Evolutionary conservation across 129 eudicot genomes (phyloP).

Genomic region (Centaurea solstitialis): DNA sequence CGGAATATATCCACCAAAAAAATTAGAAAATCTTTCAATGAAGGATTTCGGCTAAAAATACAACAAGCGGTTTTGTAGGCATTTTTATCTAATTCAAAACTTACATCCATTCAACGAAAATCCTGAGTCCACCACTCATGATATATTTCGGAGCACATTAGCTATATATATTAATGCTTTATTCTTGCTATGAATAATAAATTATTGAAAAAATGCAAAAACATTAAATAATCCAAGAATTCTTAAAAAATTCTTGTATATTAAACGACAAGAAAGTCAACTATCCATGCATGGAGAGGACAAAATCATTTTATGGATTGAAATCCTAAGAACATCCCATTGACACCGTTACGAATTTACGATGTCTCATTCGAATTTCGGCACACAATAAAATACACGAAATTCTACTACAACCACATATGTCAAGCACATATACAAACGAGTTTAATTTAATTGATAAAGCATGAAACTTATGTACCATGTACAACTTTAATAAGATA

Average conservation of each 20-base stretch:
- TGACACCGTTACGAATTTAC: background rate
- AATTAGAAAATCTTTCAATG: too few species aligned
- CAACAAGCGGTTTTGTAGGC: too few species aligned
- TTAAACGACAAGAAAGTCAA: constrained; percentile 20
- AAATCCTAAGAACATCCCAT: background rate
- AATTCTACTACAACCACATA: background rate
- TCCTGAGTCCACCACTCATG: too few species aligned
- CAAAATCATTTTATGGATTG: constrained; percentile 2
- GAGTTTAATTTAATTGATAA: background rate
- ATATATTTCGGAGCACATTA: background rate
- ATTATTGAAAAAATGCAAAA: background rate
- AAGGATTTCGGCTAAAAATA: too few species aligned
- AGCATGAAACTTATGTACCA: background rate
- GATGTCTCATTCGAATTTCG: background rate
- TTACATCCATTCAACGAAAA: too few species aligned
- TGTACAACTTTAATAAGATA: background rate
- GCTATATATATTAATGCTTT: background rate
- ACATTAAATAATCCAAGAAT: background rate
- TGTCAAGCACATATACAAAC: background rate
- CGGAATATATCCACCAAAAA: too few species aligned
- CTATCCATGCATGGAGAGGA: constrained; percentile 21
- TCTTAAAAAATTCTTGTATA: constrained; percentile 10
- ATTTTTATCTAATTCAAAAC: too few species aligned
- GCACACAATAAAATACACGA: background rate
- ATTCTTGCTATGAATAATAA: background rate